phyloP scores from a whole-genome alignment of 306 rosid species.

The Pterocarpus santalinus region DNA sequence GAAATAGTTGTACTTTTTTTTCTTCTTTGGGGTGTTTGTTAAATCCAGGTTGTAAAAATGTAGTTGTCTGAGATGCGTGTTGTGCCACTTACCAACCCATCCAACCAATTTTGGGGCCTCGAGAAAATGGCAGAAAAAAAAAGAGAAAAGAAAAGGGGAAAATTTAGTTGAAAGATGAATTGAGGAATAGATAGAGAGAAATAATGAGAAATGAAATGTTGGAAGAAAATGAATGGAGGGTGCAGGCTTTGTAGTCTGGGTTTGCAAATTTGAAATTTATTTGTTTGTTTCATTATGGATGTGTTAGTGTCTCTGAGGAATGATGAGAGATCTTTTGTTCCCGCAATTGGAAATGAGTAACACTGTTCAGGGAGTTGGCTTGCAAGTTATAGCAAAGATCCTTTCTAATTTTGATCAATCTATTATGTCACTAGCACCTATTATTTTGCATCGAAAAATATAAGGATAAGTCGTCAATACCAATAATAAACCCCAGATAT shows the following conservation, averaged over 20 bases:
- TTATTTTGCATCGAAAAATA: too few relatives aligned
- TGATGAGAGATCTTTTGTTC: background rate
- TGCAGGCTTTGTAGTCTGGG: conserved; percentile 6
- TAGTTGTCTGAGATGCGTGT: conserved; percentile 35
- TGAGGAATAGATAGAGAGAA: background rate
- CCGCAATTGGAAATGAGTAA: background rate
- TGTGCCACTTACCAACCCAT: conserved; percentile 27
- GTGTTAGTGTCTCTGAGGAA: conserved; percentile 13
- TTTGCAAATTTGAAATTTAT: conserved; percentile 46
- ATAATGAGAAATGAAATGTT: background rate
- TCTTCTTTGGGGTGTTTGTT: too few relatives aligned
- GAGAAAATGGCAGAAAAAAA: background rate
- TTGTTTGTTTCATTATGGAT: conserved; percentile 37
- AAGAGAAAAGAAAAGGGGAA: background rate
- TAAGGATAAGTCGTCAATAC: too few relatives aligned
- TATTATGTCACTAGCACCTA: too few relatives aligned
- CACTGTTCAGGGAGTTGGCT: too few relatives aligned
- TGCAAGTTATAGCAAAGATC: too few relatives aligned
- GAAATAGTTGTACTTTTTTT: background rate
- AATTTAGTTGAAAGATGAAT: background rate
- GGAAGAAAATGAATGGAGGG: background rate
- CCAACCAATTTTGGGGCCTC: conserved; percentile 42
- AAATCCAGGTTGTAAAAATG: conserved; percentile 44
- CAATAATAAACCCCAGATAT: too few relatives aligned
- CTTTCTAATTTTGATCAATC: too few relatives aligned